Conservation (phyloP, 2,329 filamentous ascomycete species). For the Diaporthe capsici region DNA sequence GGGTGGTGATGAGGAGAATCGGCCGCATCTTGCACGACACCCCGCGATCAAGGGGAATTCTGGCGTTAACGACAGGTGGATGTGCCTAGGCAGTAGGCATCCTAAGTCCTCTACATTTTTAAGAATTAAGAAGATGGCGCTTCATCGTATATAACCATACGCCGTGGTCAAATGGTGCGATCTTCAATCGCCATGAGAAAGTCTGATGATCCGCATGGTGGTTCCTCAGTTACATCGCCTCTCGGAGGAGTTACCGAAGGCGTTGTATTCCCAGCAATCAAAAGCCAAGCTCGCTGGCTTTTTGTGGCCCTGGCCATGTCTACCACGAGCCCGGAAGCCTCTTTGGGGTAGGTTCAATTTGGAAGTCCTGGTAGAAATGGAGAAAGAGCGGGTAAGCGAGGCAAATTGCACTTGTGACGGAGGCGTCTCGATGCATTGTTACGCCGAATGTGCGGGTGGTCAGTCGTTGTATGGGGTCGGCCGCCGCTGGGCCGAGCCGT, state of each 20-base stretch:
- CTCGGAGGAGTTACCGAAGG: conserved; percentile 16
- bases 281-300: not conserved
- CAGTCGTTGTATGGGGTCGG: not conserved
- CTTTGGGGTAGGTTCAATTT: conserved; percentile 1
- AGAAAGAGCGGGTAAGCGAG: conserved; percentile 26
- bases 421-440: conserved; percentile 26
- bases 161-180: not conserved
- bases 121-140: not conserved
- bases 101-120: not conserved
- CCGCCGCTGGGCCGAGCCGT: conserved; percentile 30
- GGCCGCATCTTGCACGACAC: conserved; percentile 36
- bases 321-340: not conserved
- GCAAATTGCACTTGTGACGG: conserved; percentile 1
- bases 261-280: conserved; percentile 40
- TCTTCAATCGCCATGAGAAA: not conserved
- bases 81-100: not conserved
- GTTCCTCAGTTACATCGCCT: conserved; percentile 31
- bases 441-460: conserved; percentile 10
- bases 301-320: conserved; percentile 24
- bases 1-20: conserved; percentile 31
- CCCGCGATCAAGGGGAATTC: not conserved
- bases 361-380: conserved; percentile 6
- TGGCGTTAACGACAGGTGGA: not conserved
- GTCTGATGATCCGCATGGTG: conserved; percentile 4
- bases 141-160: conserved; percentile 12